A percentile compares a stretch with the other conserved stretches of the same genome.
phyloP scores from a whole-genome alignment of 495 filamentous ascomycete species.

The Lentithecium fluviatile region DNA sequence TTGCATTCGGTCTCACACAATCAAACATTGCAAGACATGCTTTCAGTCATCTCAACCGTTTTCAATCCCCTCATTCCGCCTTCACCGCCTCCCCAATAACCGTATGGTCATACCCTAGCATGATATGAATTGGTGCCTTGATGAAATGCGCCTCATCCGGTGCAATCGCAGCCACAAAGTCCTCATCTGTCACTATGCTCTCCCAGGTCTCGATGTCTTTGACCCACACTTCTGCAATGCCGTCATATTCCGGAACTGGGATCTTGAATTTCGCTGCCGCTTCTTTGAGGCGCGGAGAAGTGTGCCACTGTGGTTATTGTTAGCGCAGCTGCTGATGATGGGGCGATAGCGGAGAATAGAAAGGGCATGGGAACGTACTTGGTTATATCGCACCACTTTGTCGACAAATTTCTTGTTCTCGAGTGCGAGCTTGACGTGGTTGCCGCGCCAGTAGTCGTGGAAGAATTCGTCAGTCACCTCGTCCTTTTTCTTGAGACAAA shows the following conservation, averaged over 20 bases:
- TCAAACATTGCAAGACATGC: too few relatives aligned
- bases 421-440: constrained; percentile 32
- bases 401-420: constrained; percentile 32
- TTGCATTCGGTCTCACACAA: too few relatives aligned
- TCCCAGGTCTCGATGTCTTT: constrained; percentile 34
- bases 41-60: too few relatives aligned
- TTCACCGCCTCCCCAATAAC: constrained; percentile 23
- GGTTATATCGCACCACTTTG: constrained; percentile 32
- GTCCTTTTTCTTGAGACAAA: constrained; percentile 32
- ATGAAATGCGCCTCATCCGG: constrained; percentile 34
- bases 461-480: constrained; percentile 33
- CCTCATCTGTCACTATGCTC: constrained; percentile 24
- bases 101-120: constrained; percentile 31
- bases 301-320: constrained; percentile 35
- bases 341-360: neutral
- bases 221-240: constrained; percentile 36
- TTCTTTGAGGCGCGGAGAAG: constrained; percentile 22
- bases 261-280: constrained; percentile 22
- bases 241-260: constrained; percentile 34
- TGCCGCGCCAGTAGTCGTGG: constrained; percentile 29
- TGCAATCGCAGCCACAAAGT: constrained; percentile 25
- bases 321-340: neutral
- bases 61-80: constrained; percentile 13
- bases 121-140: constrained; percentile 27
- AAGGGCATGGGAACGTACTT: constrained; percentile 8